Evolutionary conservation across 495 filamentous ascomycete species (phyloP).

Genomic region (Hamigera avellanea): DNA sequence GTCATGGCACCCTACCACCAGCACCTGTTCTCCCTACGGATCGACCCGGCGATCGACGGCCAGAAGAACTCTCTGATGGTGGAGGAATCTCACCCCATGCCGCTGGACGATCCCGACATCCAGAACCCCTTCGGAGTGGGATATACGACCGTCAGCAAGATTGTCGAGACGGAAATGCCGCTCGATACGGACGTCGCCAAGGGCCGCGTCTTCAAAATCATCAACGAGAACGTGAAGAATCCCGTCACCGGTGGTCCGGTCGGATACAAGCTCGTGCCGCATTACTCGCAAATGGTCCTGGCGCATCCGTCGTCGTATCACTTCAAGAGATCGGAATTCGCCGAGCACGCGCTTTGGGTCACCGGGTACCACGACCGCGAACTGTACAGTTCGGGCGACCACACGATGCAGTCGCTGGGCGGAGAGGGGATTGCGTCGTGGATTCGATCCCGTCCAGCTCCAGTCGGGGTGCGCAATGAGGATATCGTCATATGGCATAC

Average conservation of each 20-base stretch:
- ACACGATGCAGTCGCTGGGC: conserved; percentile 70
- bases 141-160: conserved; percentile 46
- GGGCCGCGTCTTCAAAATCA: conserved; percentile 70
- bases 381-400: conserved; percentile 65
- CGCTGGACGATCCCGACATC: conserved; percentile 33
- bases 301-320: conserved; percentile 59
- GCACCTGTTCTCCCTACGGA: conserved; percentile 78
- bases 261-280: conserved; percentile 65
- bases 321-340: conserved; percentile 65
- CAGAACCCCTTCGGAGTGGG: conserved; percentile 71
- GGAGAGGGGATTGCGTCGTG: conserved; percentile 28
- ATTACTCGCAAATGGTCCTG: conserved; percentile 67
- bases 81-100: conserved; percentile 60
- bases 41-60: conserved; percentile 75
- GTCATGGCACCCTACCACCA: conserved; percentile 73
- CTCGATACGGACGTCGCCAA: conserved; percentile 48
- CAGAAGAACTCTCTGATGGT: conserved; percentile 52
- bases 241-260: conserved; percentile 61
- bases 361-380: conserved; percentile 67
- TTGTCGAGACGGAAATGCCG: conserved; percentile 46
- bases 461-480: conserved; percentile 26
- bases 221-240: conserved; percentile 58
- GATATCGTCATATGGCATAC: conserved; percentile 41
- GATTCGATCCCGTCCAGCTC: conserved; percentile 2
- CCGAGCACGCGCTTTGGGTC: conserved; percentile 66